Base-by-base conservation (phyloP, 1,139 yeast species). In the Yamadazyma atmosphaerica region DNA sequence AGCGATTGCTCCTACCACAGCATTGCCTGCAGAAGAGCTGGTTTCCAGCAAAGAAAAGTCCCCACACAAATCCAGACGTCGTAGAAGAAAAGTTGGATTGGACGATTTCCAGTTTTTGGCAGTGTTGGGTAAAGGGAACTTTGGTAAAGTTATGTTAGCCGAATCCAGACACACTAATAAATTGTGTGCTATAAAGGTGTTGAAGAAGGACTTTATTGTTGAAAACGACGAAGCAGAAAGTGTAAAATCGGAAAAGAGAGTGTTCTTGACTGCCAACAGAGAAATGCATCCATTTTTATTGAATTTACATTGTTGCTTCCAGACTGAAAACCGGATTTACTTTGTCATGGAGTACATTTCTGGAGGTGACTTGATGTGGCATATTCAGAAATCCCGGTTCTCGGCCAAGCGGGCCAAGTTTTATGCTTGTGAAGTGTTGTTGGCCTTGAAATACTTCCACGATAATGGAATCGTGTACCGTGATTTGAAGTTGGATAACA, bases 291-390 rank as follows among this genome's bases (percentile, higher is more conserved):
- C 99, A 37, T 92, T 94, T 64, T 74, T 92, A 59, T 76, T 94
- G 52, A 89, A 88, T 55, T 70, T 94, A 46, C 95, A 85, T 58
- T 94, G 97, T 54, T 89, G 98, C 57, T 92, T 92, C 77, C 99
- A 92, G 66, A 92, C 98, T 0, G 98, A 94, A 52, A 90, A 94
- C 60, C 80, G 98, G 58, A 86, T 92, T 33, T 92, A 94, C 63
- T 92, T 94, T 65, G 98, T 95, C 11, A 92, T 92, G 98, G 98
- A 92, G 61, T 92, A 89, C 56, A 84, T 92, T 38, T 83, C 95
- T 10, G 99, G 98, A 41, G 99, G 99, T 60, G 99, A 92, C 68
- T 77, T 92, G 56, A 92, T 92, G 98, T 89, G 97, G 95, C 99
- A 92, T 60, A 94, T 92, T 54, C 98, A 92, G 61, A 88, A 88